Evolutionary conservation across 306 rosid genomes (phyloP).

Genomic region (Erythrophleum fordii): DNA sequence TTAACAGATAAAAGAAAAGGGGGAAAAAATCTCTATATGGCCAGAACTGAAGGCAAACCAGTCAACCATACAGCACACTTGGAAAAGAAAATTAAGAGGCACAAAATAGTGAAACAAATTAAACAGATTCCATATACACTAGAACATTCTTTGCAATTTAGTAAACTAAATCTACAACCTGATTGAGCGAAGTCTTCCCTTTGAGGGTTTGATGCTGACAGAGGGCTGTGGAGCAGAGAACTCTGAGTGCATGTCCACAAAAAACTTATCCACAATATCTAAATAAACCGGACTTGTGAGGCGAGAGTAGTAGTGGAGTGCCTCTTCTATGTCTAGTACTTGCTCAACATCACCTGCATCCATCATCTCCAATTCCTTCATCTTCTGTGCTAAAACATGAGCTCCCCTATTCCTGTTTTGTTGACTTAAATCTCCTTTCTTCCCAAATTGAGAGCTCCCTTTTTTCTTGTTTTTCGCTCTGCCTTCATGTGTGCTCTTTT

Average conservation of each 20-base stretch:
- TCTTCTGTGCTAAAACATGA: slow-evolving; percentile 62
- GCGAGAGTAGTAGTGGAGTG: slow-evolving; percentile 91
- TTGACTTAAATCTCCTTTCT: slow-evolving; percentile 44
- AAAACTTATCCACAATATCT: slow-evolving; percentile 89
- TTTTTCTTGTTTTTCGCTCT: slow-evolving; percentile 49
- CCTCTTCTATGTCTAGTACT: slow-evolving; percentile 89
- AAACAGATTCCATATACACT: slow-evolving; percentile 42
- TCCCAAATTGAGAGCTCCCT: slow-evolving; percentile 38
- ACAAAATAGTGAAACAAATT: slow-evolving; percentile 26
- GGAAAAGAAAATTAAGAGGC: slow-evolving; percentile 8
- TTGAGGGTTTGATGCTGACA: slow-evolving; percentile 53
- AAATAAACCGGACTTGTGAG: slow-evolving; percentile 89
- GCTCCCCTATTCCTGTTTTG: slow-evolving; percentile 40
- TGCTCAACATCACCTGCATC: slow-evolving; percentile 85
- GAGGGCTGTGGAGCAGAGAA: slow-evolving; percentile 55
- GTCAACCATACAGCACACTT: slow-evolving; percentile 28
- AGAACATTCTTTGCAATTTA: slow-evolving; percentile 35
- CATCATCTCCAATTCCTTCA: slow-evolving; percentile 87
- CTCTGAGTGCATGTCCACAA: slow-evolving; percentile 79
- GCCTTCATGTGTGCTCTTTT: slow-evolving; percentile 44
- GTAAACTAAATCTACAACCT: slow-evolving; percentile 59
- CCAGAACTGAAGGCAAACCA: slow-evolving; percentile 40
- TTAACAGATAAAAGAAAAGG: background rate
- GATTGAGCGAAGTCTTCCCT: slow-evolving; percentile 58
- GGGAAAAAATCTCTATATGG: slow-evolving; percentile 8